Evolutionary conservation across 1,284 basidiomycete genomes (phyloP).

Genomic region (Trametes sp.): DNA sequence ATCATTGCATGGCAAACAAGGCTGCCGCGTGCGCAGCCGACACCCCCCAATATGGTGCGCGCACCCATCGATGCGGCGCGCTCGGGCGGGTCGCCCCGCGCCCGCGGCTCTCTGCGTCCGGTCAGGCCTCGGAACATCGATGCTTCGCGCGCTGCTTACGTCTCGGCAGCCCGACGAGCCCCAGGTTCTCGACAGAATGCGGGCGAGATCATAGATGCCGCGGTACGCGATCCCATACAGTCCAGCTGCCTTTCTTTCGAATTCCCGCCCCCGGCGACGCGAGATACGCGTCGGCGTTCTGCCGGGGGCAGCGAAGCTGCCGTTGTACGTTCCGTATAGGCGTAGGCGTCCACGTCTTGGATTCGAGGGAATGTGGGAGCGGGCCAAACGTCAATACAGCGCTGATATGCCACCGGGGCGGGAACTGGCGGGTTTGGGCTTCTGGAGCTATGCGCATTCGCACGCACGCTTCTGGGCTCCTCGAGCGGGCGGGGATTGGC

Average conservation of each 20-base stretch:
- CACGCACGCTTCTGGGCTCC: slow-evolving; percentile 4
- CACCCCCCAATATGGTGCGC: neutral
- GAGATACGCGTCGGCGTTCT: neutral
- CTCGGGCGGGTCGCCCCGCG: neutral
- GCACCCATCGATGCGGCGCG: neutral
- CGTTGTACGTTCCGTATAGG: neutral
- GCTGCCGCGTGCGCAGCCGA: neutral
- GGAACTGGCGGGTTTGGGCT: neutral
- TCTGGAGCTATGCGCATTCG: neutral
- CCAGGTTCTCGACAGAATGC: neutral
- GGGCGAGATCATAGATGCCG: neutral
- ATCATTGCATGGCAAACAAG: neutral
- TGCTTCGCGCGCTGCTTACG: neutral
- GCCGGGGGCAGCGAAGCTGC: neutral
- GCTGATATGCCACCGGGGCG: neutral
- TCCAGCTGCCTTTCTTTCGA: no score
- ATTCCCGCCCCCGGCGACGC: neutral
- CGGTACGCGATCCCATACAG: neutral
- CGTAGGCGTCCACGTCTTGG: no score
- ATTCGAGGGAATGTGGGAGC: no score
- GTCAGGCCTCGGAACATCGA: neutral
- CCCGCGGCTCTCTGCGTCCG: neutral
- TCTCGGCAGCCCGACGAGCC: neutral
- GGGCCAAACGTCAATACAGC: no score
- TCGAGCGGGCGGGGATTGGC: neutral